Conservation (phyloP, 1,284 basidiomycete genomes). For the Ceratobasidium sp. region DNA sequence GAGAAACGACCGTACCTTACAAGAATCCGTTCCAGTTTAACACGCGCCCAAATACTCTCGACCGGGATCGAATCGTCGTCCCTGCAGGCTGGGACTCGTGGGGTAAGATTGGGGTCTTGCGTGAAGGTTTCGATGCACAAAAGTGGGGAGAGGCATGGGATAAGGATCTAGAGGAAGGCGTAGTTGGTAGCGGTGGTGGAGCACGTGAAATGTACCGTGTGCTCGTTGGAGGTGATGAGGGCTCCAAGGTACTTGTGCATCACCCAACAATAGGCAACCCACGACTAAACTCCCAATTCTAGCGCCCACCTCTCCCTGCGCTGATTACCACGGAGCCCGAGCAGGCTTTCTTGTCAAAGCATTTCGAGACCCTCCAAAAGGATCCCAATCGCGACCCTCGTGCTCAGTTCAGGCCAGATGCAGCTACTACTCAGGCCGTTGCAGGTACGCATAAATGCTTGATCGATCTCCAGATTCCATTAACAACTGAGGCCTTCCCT, state of each 20-base stretch:
- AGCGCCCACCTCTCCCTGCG: slow-evolving; percentile 69
- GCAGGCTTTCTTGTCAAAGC: slow-evolving; percentile 84
- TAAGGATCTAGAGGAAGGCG: slow-evolving; percentile 61
- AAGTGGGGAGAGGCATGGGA: slow-evolving; percentile 87
- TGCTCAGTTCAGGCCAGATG: slow-evolving; percentile 80
- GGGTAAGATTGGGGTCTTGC: slow-evolving; percentile 91
- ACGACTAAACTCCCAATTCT: neutral
- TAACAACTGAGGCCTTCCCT: slow-evolving; percentile 16
- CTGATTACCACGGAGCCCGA: slow-evolving; percentile 82
- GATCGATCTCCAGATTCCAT: slow-evolving; percentile 47
- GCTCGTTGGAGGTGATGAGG: slow-evolving; percentile 72
- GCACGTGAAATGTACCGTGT: slow-evolving; percentile 64
- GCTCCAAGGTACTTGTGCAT: slow-evolving; percentile 62
- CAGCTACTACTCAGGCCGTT: slow-evolving; percentile 53
- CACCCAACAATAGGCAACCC: neutral
- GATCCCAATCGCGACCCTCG: slow-evolving; percentile 88
- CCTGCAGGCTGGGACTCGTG: slow-evolving; percentile 98
- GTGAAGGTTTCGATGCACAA: slow-evolving; percentile 90
- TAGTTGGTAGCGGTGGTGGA: slow-evolving; percentile 55
- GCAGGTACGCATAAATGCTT: slow-evolving; percentile 53
- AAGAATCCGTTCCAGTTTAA: slow-evolving; percentile 85
- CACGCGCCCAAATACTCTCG: slow-evolving; percentile 88
- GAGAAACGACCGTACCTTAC: slow-evolving; percentile 62
- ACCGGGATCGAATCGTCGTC: slow-evolving; percentile 89
- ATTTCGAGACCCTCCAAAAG: slow-evolving; percentile 88